phyloP scores from a whole-genome alignment of 2,329 filamentous ascomycete species.

The Cladosporium cucumerinum region DNA sequence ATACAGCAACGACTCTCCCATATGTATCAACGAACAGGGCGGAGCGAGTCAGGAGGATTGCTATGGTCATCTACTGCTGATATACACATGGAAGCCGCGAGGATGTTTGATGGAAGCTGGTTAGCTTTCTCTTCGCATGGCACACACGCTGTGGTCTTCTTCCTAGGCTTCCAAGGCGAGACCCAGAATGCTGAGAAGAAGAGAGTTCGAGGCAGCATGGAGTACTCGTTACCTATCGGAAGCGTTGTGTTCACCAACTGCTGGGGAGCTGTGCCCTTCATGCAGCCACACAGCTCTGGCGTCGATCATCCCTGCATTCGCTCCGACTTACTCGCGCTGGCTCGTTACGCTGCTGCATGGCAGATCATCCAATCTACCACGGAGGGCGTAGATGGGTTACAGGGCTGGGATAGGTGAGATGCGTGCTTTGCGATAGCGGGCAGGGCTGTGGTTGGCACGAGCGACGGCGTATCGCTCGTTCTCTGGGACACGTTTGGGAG shows the following conservation, averaged over 20 bases:
- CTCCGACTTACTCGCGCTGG: conserved; percentile 3
- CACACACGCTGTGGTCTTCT: neutral
- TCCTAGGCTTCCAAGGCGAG: neutral
- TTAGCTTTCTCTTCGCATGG: conserved; percentile 11
- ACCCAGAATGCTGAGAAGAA: neutral
- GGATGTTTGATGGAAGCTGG: neutral
- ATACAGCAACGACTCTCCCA: neutral
- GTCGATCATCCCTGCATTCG: conserved; percentile 7
- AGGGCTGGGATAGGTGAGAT: neutral
- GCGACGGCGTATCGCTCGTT: conserved; percentile 8
- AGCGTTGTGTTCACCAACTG: neutral
- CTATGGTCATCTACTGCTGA: neutral
- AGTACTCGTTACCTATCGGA: neutral
- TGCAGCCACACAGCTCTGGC: neutral
- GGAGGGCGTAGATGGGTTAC: neutral
- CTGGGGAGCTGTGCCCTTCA: neutral
- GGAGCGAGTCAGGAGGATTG: neutral
- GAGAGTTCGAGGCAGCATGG: neutral
- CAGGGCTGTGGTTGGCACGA: neutral
- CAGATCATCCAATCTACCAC: conserved; percentile 14
- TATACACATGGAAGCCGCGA: neutral
- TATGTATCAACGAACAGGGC: neutral
- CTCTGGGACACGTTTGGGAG: neutral
- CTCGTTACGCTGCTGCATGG: conserved; percentile 13
- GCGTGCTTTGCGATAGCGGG: neutral